A percentile compares a stretch with the other conserved stretches of the same genome.
Evolutionary conservation across 169 alveolate genomes (phyloP).

Genomic region (Perkinsus olseni): DNA sequence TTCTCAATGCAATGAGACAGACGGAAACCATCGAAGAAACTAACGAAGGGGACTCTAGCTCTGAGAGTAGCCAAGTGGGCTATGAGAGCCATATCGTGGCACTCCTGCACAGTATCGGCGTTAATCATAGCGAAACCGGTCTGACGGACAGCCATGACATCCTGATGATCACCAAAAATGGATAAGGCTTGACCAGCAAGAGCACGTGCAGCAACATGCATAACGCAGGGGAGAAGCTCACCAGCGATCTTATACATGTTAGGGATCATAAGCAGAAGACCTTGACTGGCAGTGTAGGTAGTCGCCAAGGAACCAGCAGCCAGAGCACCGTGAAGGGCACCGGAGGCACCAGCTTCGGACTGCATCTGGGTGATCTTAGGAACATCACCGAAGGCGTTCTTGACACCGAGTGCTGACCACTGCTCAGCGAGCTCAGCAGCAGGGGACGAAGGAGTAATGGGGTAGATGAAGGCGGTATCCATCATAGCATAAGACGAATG

Average conservation of each 20-base stretch:
- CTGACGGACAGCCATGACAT: conserved; percentile 46
- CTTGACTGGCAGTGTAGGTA: conserved; percentile 46
- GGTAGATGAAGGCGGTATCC: conserved; percentile 46
- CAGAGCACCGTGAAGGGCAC: conserved; percentile 46
- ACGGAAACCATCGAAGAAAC: conserved; percentile 48
- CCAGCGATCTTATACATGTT: conserved; percentile 51
- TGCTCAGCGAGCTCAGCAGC: conserved; percentile 45
- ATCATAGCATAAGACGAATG: conserved; percentile 47
- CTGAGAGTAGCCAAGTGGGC: conserved; percentile 44
- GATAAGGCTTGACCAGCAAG: conserved; percentile 47
- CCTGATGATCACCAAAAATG: conserved; percentile 50
- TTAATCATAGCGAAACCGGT: conserved; percentile 47
- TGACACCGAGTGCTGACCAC: conserved; percentile 40
- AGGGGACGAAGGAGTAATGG: conserved; percentile 47
- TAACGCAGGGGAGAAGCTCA: conserved; percentile 45
- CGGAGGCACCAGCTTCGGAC: conserved; percentile 50
- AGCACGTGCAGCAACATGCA: conserved; percentile 50
- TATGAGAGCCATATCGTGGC: conserved; percentile 39
- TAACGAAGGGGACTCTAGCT: conserved; percentile 44
- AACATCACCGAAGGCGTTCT: conserved; percentile 38
- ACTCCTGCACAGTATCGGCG: conserved; percentile 43
- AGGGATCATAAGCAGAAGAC: conserved; percentile 44
- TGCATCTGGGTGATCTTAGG: conserved; percentile 47
- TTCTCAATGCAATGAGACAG: conserved; percentile 43
- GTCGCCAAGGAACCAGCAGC: conserved; percentile 41